Evolutionary conservation across 1,139 yeast genomes (phyloP), one percentile per base, ranked within the genome.

Genomic region (Blastobotrys elegans): DNA sequence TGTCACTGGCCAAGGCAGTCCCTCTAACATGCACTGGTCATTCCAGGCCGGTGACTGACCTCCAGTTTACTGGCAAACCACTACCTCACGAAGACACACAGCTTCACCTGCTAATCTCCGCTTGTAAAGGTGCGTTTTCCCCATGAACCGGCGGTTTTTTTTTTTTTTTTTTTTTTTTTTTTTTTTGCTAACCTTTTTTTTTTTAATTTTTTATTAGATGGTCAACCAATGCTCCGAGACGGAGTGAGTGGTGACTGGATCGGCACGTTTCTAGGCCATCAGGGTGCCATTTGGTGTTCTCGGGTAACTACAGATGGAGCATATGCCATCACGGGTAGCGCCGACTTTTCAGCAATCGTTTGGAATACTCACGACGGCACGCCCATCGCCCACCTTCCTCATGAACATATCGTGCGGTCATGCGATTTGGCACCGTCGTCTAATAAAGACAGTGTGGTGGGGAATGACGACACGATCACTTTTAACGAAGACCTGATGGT

Each of bases 241-340:
- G 71, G 71, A 1, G 59, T 62, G 20, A 66, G 70, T 13, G 71
- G 71, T 2, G 71, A 67, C 51, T 67, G 71, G 71, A 56, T 67
- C 29, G 71, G 71, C 29, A 66, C 71, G 3, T 67, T 62, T 46
- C 50, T 66, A 8, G 71, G 71, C 11, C 71, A 67, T 46, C 65
- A 66, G 44, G 71, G 71, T 3, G 69, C 71, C 4, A 63, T 63
- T 5, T 65, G 70, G 69, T 63, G 69, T 43, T 59, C 67, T n/a
- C 51, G 65, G 20, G 45, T 67, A 32, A 59, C 64, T 21, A 42
- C 49, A 3, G 62, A 61, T 44, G 65, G 62, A 6, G 44, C 50
- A 2, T 49, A 47, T 44, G 66, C 66, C 4, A 59, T 61, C 13
- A 65, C 69, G 3, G 67, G 69, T 2, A 62, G 69, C 36, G 71